Base-by-base conservation (phyloP, 768 basidiomycete species). In the Kwoniella sp. region DNA sequence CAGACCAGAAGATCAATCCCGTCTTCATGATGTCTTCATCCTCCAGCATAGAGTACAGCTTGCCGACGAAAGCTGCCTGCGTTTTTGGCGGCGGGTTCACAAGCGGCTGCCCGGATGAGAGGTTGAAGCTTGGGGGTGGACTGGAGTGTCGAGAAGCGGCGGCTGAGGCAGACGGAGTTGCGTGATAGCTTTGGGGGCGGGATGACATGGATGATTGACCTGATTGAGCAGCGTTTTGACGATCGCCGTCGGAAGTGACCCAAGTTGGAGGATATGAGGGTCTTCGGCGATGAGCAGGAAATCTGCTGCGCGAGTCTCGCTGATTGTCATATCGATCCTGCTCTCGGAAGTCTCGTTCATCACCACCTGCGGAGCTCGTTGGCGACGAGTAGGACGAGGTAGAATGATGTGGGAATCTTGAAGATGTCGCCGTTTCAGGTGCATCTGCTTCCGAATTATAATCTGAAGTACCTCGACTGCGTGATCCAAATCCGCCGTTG, bases 51-150 rank as follows among this genome's bases (percentile, higher is more conserved):
- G 76, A 68, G 58, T 74, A 80, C 13, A 80, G 69, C 60, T 80
- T 80, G 33, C 71, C 76, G 1, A 80, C 79, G 58, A 80, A 80
- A 3, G 76, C 76, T 13, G 79, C 76, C 55, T 80, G 79, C 2
- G 72, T 78, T 55, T 80, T 80, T 15, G 53, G 58, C 13, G 75
- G 73, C 0, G 73, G 73, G 36, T 69, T 68, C 54, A 69, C 65
- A n/a, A 73, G 60, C 21, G 74, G 70, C 50, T 70, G 70, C 22
- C 72, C 72, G 17, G 70, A 65, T 2, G 72, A 73, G 0, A 73
- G 63, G 30, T 56, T 68, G 54, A 69, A 68, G 27, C 58, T 36
- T 1, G 68, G 61, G 21, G 70, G 70, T 25, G 64, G 63, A 37
- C 65, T 60, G 9, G 56, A 36, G 30, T 58, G 65, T 27, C 58